Evolutionary conservation across 2,329 filamentous ascomycete species (phyloP).

Genomic region (Botrytis paeoniae): DNA sequence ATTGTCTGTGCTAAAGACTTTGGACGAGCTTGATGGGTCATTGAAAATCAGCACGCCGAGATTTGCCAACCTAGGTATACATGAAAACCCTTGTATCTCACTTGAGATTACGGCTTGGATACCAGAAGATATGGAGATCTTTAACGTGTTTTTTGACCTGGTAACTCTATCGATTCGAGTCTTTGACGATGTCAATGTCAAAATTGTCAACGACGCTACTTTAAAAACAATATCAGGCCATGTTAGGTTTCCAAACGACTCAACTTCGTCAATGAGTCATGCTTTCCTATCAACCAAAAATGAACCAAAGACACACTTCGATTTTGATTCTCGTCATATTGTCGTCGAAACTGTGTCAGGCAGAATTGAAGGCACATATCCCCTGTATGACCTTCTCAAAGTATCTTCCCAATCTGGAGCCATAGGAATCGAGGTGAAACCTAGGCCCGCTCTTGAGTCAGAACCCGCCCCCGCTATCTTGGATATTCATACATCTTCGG

Average conservation of each 20-base stretch:
- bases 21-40: conserved; percentile 26
- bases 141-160: conserved; percentile 27
- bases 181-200: conserved; percentile 32
- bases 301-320: not conserved
- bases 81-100: conserved; percentile 31
- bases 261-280: not conserved
- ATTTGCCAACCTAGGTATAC: conserved; percentile 20
- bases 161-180: conserved; percentile 27
- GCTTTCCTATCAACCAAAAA: conserved; percentile 16
- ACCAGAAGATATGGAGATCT: conserved; percentile 33
- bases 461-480: conserved; percentile 32
- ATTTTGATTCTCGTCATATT: conserved; percentile 29
- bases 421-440: conserved; percentile 27
- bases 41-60: conserved; percentile 33
- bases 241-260: conserved; percentile 28
- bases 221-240: conserved; percentile 30
- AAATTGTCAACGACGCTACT: conserved; percentile 25
- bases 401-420: conserved; percentile 31
- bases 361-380: conserved; percentile 32
- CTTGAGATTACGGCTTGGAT: conserved; percentile 36
- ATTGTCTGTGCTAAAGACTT: conserved; percentile 26
- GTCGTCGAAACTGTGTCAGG: conserved; percentile 33
- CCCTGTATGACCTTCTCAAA: conserved; percentile 33
- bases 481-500: conserved; percentile 30
- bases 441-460: conserved; percentile 25